Conservation (phyloP, 768 basidiomycete species). For the Rhodotorula diobovata region DNA sequence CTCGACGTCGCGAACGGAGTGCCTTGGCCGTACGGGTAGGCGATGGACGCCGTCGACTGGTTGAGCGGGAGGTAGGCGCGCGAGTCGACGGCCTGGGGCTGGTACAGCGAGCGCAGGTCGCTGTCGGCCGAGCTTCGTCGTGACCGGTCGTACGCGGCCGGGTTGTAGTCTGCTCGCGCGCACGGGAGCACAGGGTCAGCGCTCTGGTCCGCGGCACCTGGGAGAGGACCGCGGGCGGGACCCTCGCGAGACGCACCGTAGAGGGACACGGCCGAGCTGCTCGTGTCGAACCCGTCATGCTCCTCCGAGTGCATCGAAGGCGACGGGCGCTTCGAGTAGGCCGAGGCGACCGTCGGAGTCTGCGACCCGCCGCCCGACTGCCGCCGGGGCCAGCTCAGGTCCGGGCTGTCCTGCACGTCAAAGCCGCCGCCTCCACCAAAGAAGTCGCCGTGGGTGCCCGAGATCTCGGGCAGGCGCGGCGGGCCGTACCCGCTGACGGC, state of each 20-base stretch:
- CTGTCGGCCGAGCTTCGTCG: conserved; percentile 29
- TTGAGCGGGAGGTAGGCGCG: conserved; percentile 43
- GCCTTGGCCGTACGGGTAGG: conserved; percentile 20
- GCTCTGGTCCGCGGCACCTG: background rate
- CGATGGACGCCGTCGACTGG: conserved; percentile 30
- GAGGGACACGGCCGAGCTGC: background rate
- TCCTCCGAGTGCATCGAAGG: background rate
- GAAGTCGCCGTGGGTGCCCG: conserved; percentile 48
- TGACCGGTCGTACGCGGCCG: conserved; percentile 15
- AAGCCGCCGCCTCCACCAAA: conserved; percentile 45
- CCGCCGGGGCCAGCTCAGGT: background rate
- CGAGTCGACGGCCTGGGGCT: background rate
- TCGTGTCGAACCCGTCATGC: conserved; percentile 6
- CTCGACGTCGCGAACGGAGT: conserved; percentile 12
- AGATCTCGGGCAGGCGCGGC: conserved; percentile 29
- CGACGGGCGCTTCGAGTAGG: conserved; percentile 5
- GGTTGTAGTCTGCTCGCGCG: background rate
- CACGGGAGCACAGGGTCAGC: no score
- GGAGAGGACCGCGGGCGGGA: no score
- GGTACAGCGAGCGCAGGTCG: conserved; percentile 29
- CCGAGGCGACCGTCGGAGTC: conserved; percentile 7
- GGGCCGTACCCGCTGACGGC: background rate
- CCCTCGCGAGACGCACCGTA: background rate
- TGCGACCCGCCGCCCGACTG: background rate
- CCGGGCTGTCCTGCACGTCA: conserved; percentile 48